Evolutionary conservation across 1,139 yeast genomes (phyloP), one percentile per base, ranked within the genome.

Genomic region (Dujonia santamariae): DNA sequence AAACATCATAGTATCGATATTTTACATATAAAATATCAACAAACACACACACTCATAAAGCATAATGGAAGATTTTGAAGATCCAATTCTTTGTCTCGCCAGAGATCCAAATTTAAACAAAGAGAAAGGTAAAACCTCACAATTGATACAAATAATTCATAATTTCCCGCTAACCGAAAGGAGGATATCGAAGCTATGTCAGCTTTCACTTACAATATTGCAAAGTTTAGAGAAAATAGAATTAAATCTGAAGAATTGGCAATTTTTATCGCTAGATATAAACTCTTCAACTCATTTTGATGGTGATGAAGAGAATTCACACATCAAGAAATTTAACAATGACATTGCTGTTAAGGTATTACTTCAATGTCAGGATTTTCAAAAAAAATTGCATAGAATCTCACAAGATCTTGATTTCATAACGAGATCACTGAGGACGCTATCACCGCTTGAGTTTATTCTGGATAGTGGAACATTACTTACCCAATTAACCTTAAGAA

Each of bases 391-490:
- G 31, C 58, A 53, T 36, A 59, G 63, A 26, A 59, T 76, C n/a
- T 54, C 72, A 6, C 44, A 58, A 4, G 79, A 74, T 42, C 56
- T 76, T 30, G 75, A 72, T 42, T 61, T 58, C 33, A 56, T 75
- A 18, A 72, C 79, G 18, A 54, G 56, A 28, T 61, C 69, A 3
- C 63, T 71, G 32, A 54, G 61, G 28, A 55, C 61, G 0, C 50
- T 78, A 37, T 46, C 69, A 1, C 74, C 78, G 0, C 38, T 61
- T 4, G 80, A 77, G 43, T 68, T 66, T 41, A 64, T 78, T 7
- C 65, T 72, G 40, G 84, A 78, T 47, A 72, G 78, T 28, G 84
- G 84, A 2, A 73, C 82, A 3, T 56, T 76, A 21, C 54, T 78
- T 26, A 72, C 80, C 5, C 72, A 77, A 34, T 56, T 78, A 31